Conservation (phyloP, 2,329 filamentous ascomycete species). For the Lasiodiplodia theobromae region DNA sequence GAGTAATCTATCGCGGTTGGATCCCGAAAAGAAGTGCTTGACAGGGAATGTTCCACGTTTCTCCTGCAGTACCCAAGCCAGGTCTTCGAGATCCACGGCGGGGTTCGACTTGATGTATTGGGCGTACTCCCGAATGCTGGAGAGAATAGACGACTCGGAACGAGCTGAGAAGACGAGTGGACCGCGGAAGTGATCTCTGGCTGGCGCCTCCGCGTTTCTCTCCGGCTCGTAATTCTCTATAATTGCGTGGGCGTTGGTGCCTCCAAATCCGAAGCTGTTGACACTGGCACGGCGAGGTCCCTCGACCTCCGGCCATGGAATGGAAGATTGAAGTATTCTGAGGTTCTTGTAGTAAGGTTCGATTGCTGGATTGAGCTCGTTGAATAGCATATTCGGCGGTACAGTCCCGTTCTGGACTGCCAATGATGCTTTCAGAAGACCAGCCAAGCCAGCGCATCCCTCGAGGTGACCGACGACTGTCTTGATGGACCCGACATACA, state of each 20-base stretch:
- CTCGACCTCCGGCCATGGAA: slow-evolving; percentile 32
- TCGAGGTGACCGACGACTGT: slow-evolving; percentile 54
- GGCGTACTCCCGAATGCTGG: background rate
- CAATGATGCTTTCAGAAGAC: slow-evolving; percentile 47
- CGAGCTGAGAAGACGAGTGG: slow-evolving; percentile 31
- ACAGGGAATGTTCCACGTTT: no score
- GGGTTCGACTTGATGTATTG: slow-evolving; percentile 8
- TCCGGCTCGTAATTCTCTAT: slow-evolving; percentile 32
- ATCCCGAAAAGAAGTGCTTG: no score
- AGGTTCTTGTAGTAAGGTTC: slow-evolving; percentile 33
- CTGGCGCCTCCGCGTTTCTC: background rate
- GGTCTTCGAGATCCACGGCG: slow-evolving; percentile 19
- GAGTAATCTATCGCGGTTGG: no score
- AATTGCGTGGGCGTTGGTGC: slow-evolving; percentile 39
- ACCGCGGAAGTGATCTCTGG: no score
- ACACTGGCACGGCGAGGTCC: slow-evolving; percentile 33
- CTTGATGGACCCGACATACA: slow-evolving; percentile 40
- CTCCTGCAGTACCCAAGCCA: slow-evolving; percentile 10
- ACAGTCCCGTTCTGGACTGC: slow-evolving; percentile 46
- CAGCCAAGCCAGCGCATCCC: slow-evolving; percentile 48
- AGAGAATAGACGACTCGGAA: slow-evolving; percentile 19
- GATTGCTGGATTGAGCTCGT: slow-evolving; percentile 42
- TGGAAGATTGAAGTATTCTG: slow-evolving; percentile 26
- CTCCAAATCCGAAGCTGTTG: slow-evolving; percentile 38
- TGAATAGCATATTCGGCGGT: slow-evolving; percentile 46